Conservation (phyloP, 805 yeast species). For the Candida orba region DNA sequence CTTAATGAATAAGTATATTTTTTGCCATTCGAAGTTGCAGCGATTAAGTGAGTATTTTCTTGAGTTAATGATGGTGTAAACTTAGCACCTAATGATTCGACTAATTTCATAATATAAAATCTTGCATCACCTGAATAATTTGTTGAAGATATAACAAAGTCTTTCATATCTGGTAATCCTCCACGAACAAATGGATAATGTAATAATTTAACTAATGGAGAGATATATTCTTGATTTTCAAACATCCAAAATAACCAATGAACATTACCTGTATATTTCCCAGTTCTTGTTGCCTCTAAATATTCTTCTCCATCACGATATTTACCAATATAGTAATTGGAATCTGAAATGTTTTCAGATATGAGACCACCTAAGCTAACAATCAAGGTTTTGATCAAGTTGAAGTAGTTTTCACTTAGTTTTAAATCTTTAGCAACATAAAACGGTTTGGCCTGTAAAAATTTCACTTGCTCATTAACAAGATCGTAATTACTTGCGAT, state of each 20-base stretch:
- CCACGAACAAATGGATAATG: constrained; percentile 57
- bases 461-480: constrained; percentile 12
- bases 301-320: constrained; percentile 55
- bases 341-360: constrained; percentile 21
- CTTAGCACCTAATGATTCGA: constrained; percentile 64
- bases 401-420: constrained; percentile 36
- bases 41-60: constrained; percentile 64
- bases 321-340: constrained; percentile 53
- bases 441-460: constrained; percentile 39
- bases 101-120: constrained; percentile 55
- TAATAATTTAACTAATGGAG: constrained; percentile 49
- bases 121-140: constrained; percentile 86
- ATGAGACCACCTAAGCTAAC: constrained; percentile 49
- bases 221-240: constrained; percentile 43
- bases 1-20: constrained; percentile 67
- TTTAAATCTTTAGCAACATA: constrained; percentile 50
- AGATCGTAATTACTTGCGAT: constrained; percentile 7
- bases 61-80: constrained; percentile 61
- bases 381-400: constrained; percentile 38
- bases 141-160: constrained; percentile 58
- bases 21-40: constrained; percentile 60
- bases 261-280: constrained; percentile 52
- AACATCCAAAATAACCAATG: constrained; percentile 72
- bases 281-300: constrained; percentile 33
- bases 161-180: constrained; percentile 46